Base-by-base conservation (phyloP, 2,329 filamentous ascomycete genomes). In the Fusarium sp. region DNA sequence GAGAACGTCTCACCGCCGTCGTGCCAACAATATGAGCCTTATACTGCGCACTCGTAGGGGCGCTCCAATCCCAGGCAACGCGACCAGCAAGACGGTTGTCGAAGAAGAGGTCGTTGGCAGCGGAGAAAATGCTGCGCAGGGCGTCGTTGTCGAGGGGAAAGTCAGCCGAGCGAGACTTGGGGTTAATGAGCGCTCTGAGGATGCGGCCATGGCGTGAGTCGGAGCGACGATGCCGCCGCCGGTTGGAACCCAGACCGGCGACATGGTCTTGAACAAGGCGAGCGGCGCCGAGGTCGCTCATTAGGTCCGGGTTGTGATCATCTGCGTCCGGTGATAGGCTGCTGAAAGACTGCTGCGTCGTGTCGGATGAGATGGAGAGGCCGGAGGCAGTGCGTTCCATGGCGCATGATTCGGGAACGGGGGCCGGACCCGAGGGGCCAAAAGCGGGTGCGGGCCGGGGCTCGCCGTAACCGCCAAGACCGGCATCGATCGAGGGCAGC, bases 71-170 rank as follows among this genome's bases (percentile, higher is more conserved):
- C 88, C 89, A 91, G 28, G 82, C 81, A 6, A 91, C 89, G 28
- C 89, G 85, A n/a, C 85, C 83, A 31, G 83, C 81, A 12, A 91
- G 82, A 7, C 82, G 82, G 28, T 87, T 86, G 56, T 82, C 80
- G 77, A 91, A 91, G 79, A 91, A 91, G 44, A 91, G 83, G 56
- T 88, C 86, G 78, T 91, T 90, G 44, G 86, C 86, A 9, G 89
- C 85, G 11, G 84, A 86, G 74, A 91, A 88, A 68, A 91, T 89
- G 74, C 84, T 85, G 50, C 84, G 82, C 2, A 91, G 82, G 5
- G 87, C 87, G 13, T 84, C 81, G 70, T 90, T 84, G 78, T 90
- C 88, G 34, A 91, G 83, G 2, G 82, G 80, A 52, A 89, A 87
- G 40, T 85, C 83, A 18, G 82, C 81, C 6, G 81, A 78, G 7